phyloP scores from a whole-genome alignment of 1,139 yeast genomes.

The Yamadazyma aaseri region DNA sequence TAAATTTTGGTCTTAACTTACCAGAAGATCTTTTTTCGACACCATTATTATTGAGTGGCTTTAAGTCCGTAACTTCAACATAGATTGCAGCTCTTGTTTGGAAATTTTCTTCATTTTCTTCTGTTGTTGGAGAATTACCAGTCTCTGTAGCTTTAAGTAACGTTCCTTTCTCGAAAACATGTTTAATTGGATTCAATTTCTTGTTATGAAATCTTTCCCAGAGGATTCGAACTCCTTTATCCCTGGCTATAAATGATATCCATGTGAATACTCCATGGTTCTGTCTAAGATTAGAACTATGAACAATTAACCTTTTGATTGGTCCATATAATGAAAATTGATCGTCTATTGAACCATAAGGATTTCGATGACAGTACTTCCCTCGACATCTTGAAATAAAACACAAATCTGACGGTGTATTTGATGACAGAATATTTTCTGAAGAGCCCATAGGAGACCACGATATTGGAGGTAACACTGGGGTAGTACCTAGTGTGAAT shows the following conservation, averaged over 20 bases:
- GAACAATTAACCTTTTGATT: too few species aligned
- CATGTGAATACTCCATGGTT: constrained; percentile 43
- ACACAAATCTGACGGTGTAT: too few species aligned
- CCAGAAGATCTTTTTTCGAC: constrained; percentile 1
- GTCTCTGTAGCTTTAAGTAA: not conserved
- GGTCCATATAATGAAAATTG: too few species aligned
- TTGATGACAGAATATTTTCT: too few species aligned
- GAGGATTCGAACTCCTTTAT: constrained; percentile 23
- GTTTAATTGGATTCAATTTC: not conserved
- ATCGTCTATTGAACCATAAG: too few species aligned
- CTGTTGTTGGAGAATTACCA: not conserved
- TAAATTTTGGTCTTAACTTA: not conserved
- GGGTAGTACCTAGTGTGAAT: too few species aligned
- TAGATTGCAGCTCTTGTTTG: constrained; percentile 3
- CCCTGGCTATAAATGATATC: constrained; percentile 37
- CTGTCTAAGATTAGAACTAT: constrained; percentile 27
- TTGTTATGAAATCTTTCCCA: constrained; percentile 8
- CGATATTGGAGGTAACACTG: too few species aligned
- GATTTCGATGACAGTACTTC: too few species aligned
- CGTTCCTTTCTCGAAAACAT: not conserved
- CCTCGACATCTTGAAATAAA: too few species aligned
- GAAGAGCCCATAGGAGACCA: too few species aligned
- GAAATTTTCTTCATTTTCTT: constrained; percentile 5
- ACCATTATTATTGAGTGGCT: not conserved
- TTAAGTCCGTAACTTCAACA: not conserved